Evolutionary conservation across 2,329 filamentous ascomycete genomes (phyloP), one percentile per base, ranked within the genome.

Genomic region (Diplodia seriata): DNA sequence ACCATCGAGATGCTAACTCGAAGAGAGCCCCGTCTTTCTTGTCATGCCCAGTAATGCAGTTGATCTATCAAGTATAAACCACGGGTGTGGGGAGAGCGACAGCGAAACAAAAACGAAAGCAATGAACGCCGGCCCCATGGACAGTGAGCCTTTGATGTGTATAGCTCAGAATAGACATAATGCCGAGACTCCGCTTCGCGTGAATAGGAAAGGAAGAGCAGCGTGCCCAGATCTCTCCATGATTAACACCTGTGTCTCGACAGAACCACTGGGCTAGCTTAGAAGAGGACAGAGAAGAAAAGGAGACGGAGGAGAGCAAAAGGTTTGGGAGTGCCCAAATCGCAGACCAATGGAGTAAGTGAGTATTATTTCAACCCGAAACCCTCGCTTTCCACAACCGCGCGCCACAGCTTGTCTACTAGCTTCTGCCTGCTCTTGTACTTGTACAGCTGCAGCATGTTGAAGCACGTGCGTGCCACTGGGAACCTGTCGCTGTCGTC

Each of bases 391-490:
- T 94, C 93, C 71, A 88, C 83, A n/a, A 97, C 93, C 4, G 94
- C 94, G 70, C 87, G 86, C 93, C 93, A 97, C 38, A 97, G 81
- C 82, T 89, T 88, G 63, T 79, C 81, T 77, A 92, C 90, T 69
- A 97, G 77, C 71, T 86, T 89, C 75, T 89, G 85, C 72, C 85
- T 87, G 3, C 86, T 88, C 43, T 79, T 76, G 78, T 94, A 97
- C 55, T 87, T 85, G 81, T 90, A 94, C 68, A 97, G 80, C 4
- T 90, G 89, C 70, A 97, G 75, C 77, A 90, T 88, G 76, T 97
- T 97, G 81, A 97, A 97, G 78, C 94, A 97, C 8, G 94, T 97
- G 74, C 93, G 86, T 20, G 94, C 94, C 23, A 92, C 91, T 1
- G 94, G 94, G 76, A 91, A 97, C 70, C 93, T 85, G 47, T 87